A percentile compares a stretch with the other conserved stretches of the same genome.
Conservation (phyloP, 2,329 filamentous ascomycete genomes). For the Aaosphaeria arxii region DNA sequence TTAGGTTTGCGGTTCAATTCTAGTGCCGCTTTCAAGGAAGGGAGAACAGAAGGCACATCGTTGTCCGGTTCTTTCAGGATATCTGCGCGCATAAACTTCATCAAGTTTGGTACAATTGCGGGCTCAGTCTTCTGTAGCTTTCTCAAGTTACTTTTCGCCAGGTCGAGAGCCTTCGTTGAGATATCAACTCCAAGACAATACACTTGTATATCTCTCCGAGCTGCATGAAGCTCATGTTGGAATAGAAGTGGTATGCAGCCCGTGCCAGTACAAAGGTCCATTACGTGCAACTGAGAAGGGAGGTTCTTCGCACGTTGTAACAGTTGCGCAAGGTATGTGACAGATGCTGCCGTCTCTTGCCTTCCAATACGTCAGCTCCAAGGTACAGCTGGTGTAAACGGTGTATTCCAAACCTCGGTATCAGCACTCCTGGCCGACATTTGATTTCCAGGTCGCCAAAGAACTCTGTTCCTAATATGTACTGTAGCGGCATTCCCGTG, state of each 20-base stretch:
- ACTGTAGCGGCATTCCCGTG: conserved; percentile 78
- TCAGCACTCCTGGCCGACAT: conserved; percentile 75
- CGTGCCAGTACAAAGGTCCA: conserved; percentile 88
- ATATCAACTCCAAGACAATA: conserved; percentile 71
- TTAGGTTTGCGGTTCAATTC: conserved; percentile 10
- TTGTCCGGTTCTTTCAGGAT: conserved; percentile 49
- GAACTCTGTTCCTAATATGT: conserved; percentile 81
- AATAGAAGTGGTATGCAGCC: conserved; percentile 85
- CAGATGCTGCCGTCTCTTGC: conserved; percentile 46
- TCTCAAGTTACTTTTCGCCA: conserved; percentile 64
- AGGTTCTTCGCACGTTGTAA: conserved; percentile 20
- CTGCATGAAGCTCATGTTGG: conserved; percentile 55
- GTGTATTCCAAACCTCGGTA: conserved; percentile 63
- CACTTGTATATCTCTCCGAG: conserved; percentile 34
- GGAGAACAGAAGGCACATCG: conserved; percentile 18
- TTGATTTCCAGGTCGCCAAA: conserved; percentile 80
- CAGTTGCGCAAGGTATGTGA: conserved; percentile 26
- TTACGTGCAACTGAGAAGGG: conserved; percentile 52
- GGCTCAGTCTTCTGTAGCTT: conserved; percentile 27
- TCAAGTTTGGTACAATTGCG: conserved; percentile 13
- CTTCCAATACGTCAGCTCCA: conserved; percentile 28
- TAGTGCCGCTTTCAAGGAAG: conserved; percentile 14
- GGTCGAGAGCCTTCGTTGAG: conserved; percentile 59
- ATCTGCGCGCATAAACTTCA: conserved; percentile 50
- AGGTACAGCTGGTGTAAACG: neutral